Conservation (phyloP, 2,329 filamentous ascomycete species). For the Neurospora sp. region DNA sequence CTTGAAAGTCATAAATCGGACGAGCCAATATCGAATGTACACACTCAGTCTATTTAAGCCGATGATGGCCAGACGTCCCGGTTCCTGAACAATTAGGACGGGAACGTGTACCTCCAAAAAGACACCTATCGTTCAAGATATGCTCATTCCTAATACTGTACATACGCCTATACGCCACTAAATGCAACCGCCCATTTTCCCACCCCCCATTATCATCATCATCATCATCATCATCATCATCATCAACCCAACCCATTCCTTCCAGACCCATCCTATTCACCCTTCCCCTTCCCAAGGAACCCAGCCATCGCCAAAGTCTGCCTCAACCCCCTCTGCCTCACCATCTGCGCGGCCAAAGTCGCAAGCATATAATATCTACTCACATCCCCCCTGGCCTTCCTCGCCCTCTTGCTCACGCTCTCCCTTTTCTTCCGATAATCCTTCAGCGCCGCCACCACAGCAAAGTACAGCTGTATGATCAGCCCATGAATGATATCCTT, state of each 20-base stretch:
- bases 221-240: not conserved
- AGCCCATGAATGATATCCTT: slow-evolving; percentile 69
- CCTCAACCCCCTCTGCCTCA: not conserved
- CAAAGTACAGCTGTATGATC: slow-evolving; percentile 63
- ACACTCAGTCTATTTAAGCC: not conserved
- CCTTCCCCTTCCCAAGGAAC: not conserved
- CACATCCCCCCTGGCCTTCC: not conserved
- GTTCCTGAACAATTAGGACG: not conserved
- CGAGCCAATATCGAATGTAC: not conserved
- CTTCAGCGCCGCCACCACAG: slow-evolving; percentile 40
- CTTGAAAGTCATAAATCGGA: not conserved
- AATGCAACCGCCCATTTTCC: not conserved
- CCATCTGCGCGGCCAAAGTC: not conserved
- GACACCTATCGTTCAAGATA: not conserved
- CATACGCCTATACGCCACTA: not conserved
- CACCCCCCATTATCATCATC: not conserved
- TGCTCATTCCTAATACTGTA: not conserved
- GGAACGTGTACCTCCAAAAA: not conserved
- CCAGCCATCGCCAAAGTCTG: not conserved
- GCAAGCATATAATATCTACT: not conserved
- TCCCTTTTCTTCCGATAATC: slow-evolving; percentile 33
- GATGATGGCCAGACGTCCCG: too few species aligned
- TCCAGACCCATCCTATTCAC: not conserved
- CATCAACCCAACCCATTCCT: not conserved
- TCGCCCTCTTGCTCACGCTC: slow-evolving; percentile 16